Evolutionary conservation across 352 stramenopile genomes (phyloP), one percentile per base, ranked within the genome.

Genomic region (Nothophytophthora sp.): DNA sequence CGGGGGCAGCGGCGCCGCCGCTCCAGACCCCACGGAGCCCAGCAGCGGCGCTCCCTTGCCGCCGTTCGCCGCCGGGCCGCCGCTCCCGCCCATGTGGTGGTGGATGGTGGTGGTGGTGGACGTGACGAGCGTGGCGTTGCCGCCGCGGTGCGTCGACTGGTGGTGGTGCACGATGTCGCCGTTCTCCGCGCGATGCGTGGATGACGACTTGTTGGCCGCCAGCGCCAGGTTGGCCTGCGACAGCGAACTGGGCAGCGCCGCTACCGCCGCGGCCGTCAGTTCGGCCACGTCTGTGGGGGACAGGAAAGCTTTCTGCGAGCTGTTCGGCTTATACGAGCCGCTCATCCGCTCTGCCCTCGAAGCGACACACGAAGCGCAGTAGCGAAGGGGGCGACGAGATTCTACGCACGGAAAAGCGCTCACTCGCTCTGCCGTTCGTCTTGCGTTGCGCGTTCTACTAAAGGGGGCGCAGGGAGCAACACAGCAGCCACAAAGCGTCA

Each of bases 51-150:
- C 55, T 1, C 57, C 61, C 9, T 45, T 74, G 12, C 52, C 60
- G 3, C n/a, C n/a, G n/a, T n/a, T n/a, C 22, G 44, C 60, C 32
- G 13, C 63, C 33, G 25, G 45, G 32, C 24, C 60, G 66, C 37
- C 56, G 38, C 23, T 41, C 28, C 50, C 34, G 54, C 70, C 57
- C 43, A 81, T 64, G 32, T 86, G 73, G 64, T 75, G 60, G 47
- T 88, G 79, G 67, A 90, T 90, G 37, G 79, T 90, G 32, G 79
- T 90, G 19, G 79, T 90, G 39, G 79, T 90, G 5, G 79, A 90
- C 41, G 79, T 90, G 46, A 90, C 76, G 24, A 90, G 64, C 34
- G 79, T 88, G 12, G 79, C 76, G 60, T 87, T 90, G 24, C 69
- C 82, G 27, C 69, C 79, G 27, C 76, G 61, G 48, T 90, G 79